phyloP scores from a whole-genome alignment of 2,329 filamentous ascomycete genomes.

The Penicillium aurantiogriseum region DNA sequence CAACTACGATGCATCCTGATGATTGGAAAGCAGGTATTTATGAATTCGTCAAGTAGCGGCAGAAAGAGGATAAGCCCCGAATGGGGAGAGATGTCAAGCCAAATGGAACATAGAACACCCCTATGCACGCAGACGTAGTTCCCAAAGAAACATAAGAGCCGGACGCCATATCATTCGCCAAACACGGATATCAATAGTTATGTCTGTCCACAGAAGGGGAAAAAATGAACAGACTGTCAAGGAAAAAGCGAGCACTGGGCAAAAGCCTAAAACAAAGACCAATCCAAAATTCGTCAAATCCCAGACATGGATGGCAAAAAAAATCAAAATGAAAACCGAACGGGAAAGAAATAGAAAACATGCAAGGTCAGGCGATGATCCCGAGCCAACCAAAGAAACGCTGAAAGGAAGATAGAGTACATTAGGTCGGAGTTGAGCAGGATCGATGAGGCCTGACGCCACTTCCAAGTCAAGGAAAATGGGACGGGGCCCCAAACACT shows the following conservation, averaged over 20 bases:
- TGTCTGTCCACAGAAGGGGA: conserved; percentile 5
- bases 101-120: conserved; percentile 14
- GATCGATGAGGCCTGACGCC: conserved; percentile 16
- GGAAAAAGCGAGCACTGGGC: conserved; percentile 11
- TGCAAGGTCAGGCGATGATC: conserved; percentile 18
- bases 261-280: conserved; percentile 15
- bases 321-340: conserved; percentile 9
- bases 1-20: conserved; percentile 4
- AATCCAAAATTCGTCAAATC: conserved; percentile 25
- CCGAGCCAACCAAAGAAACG: conserved; percentile 25
- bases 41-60: conserved; percentile 27
- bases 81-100: conserved; percentile 16
- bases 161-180: conserved; percentile 36
- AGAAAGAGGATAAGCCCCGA: conserved; percentile 17
- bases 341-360: conserved; percentile 15
- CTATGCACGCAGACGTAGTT: conserved; percentile 25
- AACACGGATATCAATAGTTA: conserved; percentile 38
- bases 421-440: conserved; percentile 27
- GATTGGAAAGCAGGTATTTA: conserved; percentile 16
- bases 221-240: conserved; percentile 14
- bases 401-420: conserved; percentile 32
- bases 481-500: conserved; percentile 11
- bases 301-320: conserved; percentile 15
- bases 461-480: conserved; percentile 3
- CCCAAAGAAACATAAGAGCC: conserved; percentile 26